Evolutionary conservation across 2,329 filamentous ascomycete genomes (phyloP).

Genomic region (Monosporascus cannonballus): DNA sequence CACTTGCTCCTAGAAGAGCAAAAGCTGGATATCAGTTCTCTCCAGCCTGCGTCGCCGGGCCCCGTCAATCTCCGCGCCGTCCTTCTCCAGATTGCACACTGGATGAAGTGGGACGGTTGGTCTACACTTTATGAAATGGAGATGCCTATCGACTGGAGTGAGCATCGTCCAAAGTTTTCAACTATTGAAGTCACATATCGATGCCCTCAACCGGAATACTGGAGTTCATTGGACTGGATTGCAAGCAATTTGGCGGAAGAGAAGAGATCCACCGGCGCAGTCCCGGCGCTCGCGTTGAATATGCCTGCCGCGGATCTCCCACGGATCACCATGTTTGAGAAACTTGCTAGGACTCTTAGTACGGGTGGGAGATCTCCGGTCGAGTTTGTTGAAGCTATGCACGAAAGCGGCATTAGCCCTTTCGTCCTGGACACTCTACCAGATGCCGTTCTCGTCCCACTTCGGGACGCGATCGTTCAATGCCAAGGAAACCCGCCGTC

Average conservation of each 20-base stretch:
- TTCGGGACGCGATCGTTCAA: constrained; percentile 77
- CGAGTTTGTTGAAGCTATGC: constrained; percentile 68
- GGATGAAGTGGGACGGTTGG: constrained; percentile 66
- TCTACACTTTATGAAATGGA: constrained; percentile 44
- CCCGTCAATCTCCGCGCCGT: constrained; percentile 59
- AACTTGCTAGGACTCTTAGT: constrained; percentile 56
- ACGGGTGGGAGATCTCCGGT: constrained; percentile 42
- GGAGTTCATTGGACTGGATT: constrained; percentile 47
- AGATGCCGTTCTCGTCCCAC: constrained; percentile 71
- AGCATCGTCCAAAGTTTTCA: constrained; percentile 4
- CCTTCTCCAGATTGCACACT: constrained; percentile 72
- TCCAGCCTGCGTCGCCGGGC: constrained; percentile 38
- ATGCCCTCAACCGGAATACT: constrained; percentile 24
- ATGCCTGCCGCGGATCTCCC: constrained; percentile 43
- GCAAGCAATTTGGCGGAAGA: constrained; percentile 35
- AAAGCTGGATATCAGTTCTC: constrained; percentile 63
- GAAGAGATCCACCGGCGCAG: constrained; percentile 3
- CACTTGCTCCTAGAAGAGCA: constrained; percentile 87
- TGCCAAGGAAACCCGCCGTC: constrained; percentile 79
- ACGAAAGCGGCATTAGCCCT: constrained; percentile 59
- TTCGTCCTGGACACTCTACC: constrained; percentile 75
- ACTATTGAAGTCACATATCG: constrained; percentile 2
- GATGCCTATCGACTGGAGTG: constrained; percentile 39
- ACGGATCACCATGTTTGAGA: constrained; percentile 63
- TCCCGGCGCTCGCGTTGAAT: constrained; percentile 14